Percentiles rank a stretch among this genome's conserved stretches.
phyloP scores from a whole-genome alignment of 306 rosid genomes.

The Cucurbita pepo region DNA sequence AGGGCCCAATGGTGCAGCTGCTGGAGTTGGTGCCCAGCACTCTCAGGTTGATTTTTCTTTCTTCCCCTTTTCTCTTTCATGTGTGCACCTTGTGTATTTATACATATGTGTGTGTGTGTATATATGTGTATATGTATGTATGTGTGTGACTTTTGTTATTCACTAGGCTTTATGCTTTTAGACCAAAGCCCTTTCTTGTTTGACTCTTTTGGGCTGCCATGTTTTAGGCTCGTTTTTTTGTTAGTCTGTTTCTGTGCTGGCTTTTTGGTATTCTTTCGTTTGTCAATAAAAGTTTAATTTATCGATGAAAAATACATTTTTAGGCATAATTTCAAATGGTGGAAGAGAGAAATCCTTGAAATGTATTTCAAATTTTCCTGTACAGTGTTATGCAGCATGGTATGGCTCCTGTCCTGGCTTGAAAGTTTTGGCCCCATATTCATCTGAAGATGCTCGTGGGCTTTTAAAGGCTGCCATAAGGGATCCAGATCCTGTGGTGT shows the following conservation, averaged over 20 bases:
- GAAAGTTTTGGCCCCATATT: slow-evolving; percentile 85
- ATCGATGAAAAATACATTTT: neutral
- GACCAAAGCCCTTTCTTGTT: neutral
- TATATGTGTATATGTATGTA: too few relatives aligned
- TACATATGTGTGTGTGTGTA: too few relatives aligned
- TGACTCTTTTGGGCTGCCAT: neutral
- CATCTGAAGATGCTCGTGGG: slow-evolving; percentile 98
- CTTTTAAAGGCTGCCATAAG: slow-evolving; percentile 94
- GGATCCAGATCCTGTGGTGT: slow-evolving; percentile 98
- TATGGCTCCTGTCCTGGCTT: slow-evolving; percentile 71
- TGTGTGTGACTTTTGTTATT: neutral
- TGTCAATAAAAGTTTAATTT: neutral
- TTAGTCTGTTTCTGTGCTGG: neutral
- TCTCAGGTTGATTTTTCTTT: slow-evolving; percentile 54
- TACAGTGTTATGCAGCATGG: slow-evolving; percentile 96
- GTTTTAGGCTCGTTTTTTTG: neutral
- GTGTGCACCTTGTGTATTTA: neutral
- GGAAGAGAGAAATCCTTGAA: neutral
- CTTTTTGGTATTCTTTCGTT: neutral
- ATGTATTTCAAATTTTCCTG: neutral
- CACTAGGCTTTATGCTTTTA: neutral
- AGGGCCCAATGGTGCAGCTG: slow-evolving; percentile 99
- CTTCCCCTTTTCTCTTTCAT: neutral
- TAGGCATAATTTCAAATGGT: neutral
- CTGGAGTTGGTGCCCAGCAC: slow-evolving; percentile 99